These are phyloP conservation scores for Stellera chamaejasme DNA, from an alignment of 345 rosid species.

Conservation along the genomic window DNA sequence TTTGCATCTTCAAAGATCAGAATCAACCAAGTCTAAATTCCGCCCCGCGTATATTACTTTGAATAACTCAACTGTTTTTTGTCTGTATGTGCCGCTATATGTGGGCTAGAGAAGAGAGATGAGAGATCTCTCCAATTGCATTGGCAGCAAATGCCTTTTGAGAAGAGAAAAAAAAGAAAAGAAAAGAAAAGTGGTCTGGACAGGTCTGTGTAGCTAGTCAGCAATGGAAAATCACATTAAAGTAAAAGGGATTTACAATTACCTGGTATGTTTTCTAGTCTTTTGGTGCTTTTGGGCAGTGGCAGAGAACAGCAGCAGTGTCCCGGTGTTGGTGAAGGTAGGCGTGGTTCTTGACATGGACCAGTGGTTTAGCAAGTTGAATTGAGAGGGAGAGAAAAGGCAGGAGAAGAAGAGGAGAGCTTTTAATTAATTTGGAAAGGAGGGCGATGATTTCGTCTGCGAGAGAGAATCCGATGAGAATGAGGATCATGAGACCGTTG, in stretches of 20 bases:
- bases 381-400: slow-evolving; percentile 10
- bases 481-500: slow-evolving; percentile 23
- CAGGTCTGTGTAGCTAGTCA: background rate
- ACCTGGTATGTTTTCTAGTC: background rate
- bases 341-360: slow-evolving; percentile 47
- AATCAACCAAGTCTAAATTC: too few relatives aligned
- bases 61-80: too few relatives aligned
- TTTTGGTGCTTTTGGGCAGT: slow-evolving; percentile 5
- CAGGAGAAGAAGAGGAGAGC: background rate
- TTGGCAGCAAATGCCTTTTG: too few relatives aligned
- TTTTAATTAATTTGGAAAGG: background rate
- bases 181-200: too few relatives aligned
- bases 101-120: too few relatives aligned
- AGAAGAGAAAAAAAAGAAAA: too few relatives aligned
- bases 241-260: background rate
- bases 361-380: slow-evolving; percentile 6
- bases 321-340: slow-evolving; percentile 23
- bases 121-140: too few relatives aligned
- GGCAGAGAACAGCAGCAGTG: slow-evolving; percentile 12
- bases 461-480: background rate
- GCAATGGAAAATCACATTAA: background rate
- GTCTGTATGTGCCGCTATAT: too few relatives aligned
- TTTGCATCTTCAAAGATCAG: too few relatives aligned
- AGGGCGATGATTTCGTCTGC: slow-evolving; percentile 6
- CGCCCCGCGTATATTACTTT: too few relatives aligned